A percentile compares a stretch with the other conserved stretches of the same genome.
These are phyloP conservation scores for Parastagonospora nodorum DNA, from an alignment of 2,329 filamentous ascomycete genomes.

Conservation along the genomic window DNA sequence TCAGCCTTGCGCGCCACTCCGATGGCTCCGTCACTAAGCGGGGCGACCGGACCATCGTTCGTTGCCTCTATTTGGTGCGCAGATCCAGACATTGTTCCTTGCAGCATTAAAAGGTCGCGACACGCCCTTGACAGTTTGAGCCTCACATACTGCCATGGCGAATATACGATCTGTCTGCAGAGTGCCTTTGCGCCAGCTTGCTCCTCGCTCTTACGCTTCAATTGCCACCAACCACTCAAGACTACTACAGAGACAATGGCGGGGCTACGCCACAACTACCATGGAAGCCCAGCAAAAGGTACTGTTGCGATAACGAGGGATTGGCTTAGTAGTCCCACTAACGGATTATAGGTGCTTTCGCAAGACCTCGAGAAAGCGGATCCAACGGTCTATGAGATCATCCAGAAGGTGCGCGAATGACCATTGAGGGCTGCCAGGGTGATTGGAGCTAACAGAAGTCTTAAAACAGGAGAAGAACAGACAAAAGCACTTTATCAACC, in stretches of 20 bases:
- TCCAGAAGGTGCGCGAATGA: slow-evolving; percentile 73
- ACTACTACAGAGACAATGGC: slow-evolving; percentile 42
- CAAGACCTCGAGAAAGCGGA: slow-evolving; percentile 82
- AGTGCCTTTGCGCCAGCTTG: slow-evolving; percentile 45
- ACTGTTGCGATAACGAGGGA: slow-evolving; percentile 2
- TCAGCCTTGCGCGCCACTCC: slow-evolving; percentile 11
- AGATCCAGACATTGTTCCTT: slow-evolving; percentile 24
- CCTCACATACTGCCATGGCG: slow-evolving; percentile 44
- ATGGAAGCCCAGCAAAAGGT: slow-evolving; percentile 56
- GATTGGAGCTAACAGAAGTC: slow-evolving; percentile 21
- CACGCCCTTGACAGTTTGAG: slow-evolving; percentile 14
- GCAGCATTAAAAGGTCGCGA: slow-evolving; percentile 21
- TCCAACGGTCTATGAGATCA: slow-evolving; percentile 83
- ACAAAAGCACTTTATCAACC: slow-evolving; percentile 98
- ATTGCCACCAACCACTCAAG: slow-evolving; percentile 39
- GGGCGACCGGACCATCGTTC: slow-evolving; percentile 17
- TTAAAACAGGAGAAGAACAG: slow-evolving; percentile 80
- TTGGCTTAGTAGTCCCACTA: slow-evolving; percentile 6
- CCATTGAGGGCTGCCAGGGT: slow-evolving; percentile 10
- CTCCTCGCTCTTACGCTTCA: slow-evolving; percentile 26
- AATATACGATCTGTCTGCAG: slow-evolving; percentile 47
- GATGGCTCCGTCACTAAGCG: slow-evolving; percentile 21
- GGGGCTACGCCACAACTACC: slow-evolving; percentile 47
- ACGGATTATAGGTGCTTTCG: slow-evolving; percentile 70
- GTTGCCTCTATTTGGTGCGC: slow-evolving; percentile 29